These are phyloP conservation scores for Komagataella kurtzmanii DNA, from an alignment of 805 yeast species.

Conservation along the genomic window DNA sequence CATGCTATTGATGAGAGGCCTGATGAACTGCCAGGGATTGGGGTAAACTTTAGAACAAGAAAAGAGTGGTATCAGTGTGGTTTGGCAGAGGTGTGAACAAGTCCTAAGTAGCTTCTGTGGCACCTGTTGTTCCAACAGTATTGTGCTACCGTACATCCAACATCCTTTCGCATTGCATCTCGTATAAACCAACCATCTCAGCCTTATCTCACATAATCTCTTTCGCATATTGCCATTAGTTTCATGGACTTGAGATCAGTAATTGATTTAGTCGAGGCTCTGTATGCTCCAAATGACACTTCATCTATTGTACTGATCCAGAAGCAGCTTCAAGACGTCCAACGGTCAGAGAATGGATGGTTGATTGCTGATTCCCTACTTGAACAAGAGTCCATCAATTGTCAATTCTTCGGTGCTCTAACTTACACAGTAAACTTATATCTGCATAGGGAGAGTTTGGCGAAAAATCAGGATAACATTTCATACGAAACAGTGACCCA, in stretches of 20 bases:
- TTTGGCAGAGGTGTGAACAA: background rate
- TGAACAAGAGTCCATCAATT: constrained; percentile 23
- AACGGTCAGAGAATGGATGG: constrained; percentile 43
- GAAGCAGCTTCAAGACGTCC: constrained; percentile 40
- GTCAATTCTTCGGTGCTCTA: constrained; percentile 71
- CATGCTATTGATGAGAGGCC: background rate
- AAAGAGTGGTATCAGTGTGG: background rate
- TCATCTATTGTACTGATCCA: constrained; percentile 31
- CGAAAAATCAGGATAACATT: background rate
- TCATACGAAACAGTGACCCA: background rate
- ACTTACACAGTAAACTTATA: constrained; percentile 52
- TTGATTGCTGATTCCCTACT: constrained; percentile 43
- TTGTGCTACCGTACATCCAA: background rate
- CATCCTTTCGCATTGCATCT: background rate
- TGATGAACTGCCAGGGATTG: no score
- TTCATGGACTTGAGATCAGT: background rate
- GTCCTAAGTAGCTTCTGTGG: background rate
- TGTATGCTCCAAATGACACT: constrained; percentile 26
- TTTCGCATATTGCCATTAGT: background rate
- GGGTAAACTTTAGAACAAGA: no score
- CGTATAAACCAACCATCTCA: background rate
- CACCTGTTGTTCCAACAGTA: background rate
- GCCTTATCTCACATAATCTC: background rate
- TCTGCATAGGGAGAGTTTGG: background rate
- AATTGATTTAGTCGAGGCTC: background rate